phyloP scores from a whole-genome alignment of 148 eudicot species.

The Chenopodium berlandieri region DNA sequence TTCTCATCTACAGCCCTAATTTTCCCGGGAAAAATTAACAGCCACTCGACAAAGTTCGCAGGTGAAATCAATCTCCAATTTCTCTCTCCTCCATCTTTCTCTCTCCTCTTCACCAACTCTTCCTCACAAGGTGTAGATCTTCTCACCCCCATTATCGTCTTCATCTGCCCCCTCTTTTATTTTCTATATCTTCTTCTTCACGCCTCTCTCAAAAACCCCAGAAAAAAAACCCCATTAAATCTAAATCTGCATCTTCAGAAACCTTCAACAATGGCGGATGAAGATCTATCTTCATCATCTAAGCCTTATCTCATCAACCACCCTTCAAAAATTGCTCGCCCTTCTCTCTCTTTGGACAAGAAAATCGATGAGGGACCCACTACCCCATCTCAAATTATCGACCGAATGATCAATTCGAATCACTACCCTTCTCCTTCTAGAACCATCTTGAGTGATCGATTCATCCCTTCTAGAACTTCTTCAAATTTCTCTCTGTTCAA shows the following conservation, averaged over 20 bases:
- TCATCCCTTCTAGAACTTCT: constrained; percentile 71
- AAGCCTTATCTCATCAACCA: constrained; percentile 25
- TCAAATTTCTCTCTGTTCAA: constrained; percentile 75
- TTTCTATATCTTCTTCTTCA: neutral
- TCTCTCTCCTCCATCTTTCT: neutral
- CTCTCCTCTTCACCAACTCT: neutral
- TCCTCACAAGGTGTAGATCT: constrained; percentile 13
- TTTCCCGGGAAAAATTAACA: constrained; percentile 40
- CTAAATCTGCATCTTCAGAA: neutral
- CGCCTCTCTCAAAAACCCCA: neutral
- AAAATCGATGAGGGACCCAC: constrained; percentile 24
- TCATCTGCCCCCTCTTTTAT: neutral
- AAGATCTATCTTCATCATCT: neutral
- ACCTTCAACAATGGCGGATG: constrained; percentile 1
- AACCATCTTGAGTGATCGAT: constrained; percentile 69
- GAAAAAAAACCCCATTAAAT: neutral
- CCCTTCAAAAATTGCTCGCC: constrained; percentile 26
- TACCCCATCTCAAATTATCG: constrained; percentile 34
- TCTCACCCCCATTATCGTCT: neutral
- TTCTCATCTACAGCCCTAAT: constrained; percentile 3
- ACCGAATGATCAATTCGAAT: constrained; percentile 37
- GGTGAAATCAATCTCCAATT: constrained; percentile 4
- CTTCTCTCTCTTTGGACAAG: constrained; percentile 7
- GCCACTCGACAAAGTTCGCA: constrained; percentile 10
- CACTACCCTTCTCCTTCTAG: constrained; percentile 65